Conservation (phyloP, 345 rosid genomes). For the Litchi chinensis region DNA sequence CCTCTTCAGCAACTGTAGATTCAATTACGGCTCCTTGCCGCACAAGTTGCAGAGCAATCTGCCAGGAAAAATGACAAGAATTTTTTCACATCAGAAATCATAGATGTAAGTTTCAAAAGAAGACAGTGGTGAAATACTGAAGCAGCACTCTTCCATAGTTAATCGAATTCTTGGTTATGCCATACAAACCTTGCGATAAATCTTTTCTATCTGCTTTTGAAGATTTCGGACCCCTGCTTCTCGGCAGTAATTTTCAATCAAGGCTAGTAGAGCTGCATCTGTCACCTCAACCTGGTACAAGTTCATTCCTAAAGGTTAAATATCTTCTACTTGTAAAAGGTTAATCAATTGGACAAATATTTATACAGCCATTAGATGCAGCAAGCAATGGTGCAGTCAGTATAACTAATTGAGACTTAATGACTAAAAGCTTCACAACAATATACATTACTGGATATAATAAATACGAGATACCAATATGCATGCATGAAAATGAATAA, state of each 20-base stretch:
- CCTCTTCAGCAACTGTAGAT: slow-evolving; percentile 44
- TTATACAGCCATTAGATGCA: background rate
- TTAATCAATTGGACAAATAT: background rate
- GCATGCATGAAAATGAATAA: background rate
- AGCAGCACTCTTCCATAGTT: background rate
- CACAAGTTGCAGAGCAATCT: slow-evolving; percentile 96
- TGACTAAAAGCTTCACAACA: background rate
- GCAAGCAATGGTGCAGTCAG: background rate
- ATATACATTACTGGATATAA: background rate
- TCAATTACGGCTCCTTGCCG: slow-evolving; percentile 58
- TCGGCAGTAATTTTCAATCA: slow-evolving; percentile 95
- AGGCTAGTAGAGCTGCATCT: slow-evolving; percentile 81
- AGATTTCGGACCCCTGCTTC: slow-evolving; percentile 99
- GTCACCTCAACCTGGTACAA: slow-evolving; percentile 84
- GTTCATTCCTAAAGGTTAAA: background rate
- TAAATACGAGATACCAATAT: background rate
- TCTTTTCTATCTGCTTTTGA: slow-evolving; percentile 98
- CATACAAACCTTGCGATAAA: slow-evolving; percentile 86
- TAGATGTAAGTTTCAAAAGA: background rate
- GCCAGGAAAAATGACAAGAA: slow-evolving; percentile 19
- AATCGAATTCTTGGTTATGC: background rate
- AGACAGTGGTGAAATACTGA: background rate
- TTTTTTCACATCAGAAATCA: background rate
- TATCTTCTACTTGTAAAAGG: background rate
- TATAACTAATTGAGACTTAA: background rate